phyloP scores from a whole-genome alignment of 805 yeast species.

The Priceomyces carsonii region DNA sequence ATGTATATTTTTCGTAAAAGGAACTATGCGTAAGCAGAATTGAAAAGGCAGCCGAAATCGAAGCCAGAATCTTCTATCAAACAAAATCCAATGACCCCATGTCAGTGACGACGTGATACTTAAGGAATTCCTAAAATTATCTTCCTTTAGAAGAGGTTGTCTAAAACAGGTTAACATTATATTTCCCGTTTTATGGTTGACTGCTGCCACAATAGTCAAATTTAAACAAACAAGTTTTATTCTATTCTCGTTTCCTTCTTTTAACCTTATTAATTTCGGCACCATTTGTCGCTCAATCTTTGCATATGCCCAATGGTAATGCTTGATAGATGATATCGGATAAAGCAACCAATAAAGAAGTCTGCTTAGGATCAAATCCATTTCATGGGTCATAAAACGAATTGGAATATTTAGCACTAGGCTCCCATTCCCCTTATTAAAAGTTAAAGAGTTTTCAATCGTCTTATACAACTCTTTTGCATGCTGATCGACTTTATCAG shows the following conservation, averaged over 20 bases:
- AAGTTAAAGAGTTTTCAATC: neutral
- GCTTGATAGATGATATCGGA: constrained; percentile 31
- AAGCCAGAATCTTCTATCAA: constrained; percentile 44
- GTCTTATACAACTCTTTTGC: constrained; percentile 4
- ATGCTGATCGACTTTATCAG: neutral
- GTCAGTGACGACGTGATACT: too few relatives aligned
- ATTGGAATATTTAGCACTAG: constrained; percentile 3
- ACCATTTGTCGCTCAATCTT: constrained; percentile 33
- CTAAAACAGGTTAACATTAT: constrained; percentile 15
- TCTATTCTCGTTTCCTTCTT: constrained; percentile 1
- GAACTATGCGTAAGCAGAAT: too few relatives aligned
- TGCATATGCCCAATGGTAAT: constrained; percentile 42
- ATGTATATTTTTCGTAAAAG: too few relatives aligned
- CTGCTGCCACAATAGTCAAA: constrained; percentile 16
- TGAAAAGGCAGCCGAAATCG: constrained; percentile 13
- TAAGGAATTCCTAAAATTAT: too few relatives aligned
- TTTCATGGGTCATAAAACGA: neutral
- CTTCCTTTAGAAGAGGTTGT: constrained; percentile 21
- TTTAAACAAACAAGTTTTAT: constrained; percentile 22
- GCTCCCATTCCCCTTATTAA: constrained; percentile 4
- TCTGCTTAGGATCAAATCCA: constrained; percentile 23
- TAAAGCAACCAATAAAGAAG: constrained; percentile 26
- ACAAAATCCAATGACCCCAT: constrained; percentile 33
- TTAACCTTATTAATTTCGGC: constrained; percentile 20
- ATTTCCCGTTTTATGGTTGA: constrained; percentile 1